Base-by-base conservation (phyloP, 352 stramenopile genomes). In the Phytophthora quininea region DNA sequence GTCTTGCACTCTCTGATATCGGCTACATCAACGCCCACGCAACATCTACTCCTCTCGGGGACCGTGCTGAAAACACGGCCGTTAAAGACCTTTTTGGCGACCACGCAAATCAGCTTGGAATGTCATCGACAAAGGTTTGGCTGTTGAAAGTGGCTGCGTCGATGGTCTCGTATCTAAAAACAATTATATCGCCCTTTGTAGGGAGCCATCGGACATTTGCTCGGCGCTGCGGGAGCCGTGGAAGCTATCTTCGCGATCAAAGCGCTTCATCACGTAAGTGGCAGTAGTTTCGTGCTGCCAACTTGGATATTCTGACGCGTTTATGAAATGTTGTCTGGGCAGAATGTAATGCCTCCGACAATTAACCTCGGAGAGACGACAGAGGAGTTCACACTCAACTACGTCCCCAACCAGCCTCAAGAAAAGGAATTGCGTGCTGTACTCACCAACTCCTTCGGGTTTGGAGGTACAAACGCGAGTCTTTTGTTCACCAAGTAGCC, bases 21-120 rank as follows among this genome's bases (percentile, higher is more conserved):
- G 96, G 97, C 31, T 99, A 99, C 71, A 93, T 99, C 38, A 99
- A 99, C 65, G 96, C 97, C 3, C 98, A 99, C 70, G 97, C 97
- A 4, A 99, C 98, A 7, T 98, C 93, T n/a, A 99, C 98, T 1
- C 97, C 96, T 0, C 86, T 98, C 14, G 97, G 97, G 1, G 98
- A 99, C 74, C 88, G 91, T 4, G 96, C 97, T 10, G 98, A 99
- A 69, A 94, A 95, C 48, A 65, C 79, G 2, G 96, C 95, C 2
- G 96, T 99, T 46, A 88, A 96, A 64, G 77, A 82, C 19, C 66
- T 99, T 27, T 95, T 97, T 47, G 77, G 80, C 5, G 66, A 80
- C 2, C 64, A 90, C 46, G 80, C 80, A 1, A 72, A 73, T 15
- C 58, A 79, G 2, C 73, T 95, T 5, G 80, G 76, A 33, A 78